phyloP scores from a whole-genome alignment of 2,329 filamentous ascomycete species.

The Mycocentrospora acerina region DNA sequence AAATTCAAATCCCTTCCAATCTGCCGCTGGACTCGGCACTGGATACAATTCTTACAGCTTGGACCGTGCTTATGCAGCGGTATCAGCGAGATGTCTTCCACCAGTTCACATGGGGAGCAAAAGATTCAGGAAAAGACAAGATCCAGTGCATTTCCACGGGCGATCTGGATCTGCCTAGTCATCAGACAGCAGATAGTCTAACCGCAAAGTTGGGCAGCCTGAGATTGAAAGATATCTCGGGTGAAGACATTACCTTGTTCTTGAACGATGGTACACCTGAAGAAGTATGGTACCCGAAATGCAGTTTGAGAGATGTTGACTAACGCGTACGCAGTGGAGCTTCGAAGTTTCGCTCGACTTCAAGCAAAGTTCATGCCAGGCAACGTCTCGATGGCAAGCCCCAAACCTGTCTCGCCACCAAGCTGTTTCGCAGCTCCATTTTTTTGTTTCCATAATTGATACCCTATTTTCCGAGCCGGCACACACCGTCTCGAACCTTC shows the following conservation, averaged over 20 bases:
- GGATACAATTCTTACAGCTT: constrained; percentile 31
- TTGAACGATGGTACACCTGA: constrained; percentile 33
- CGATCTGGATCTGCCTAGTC: constrained; percentile 18
- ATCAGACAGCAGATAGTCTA: constrained; percentile 16
- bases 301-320: not conserved
- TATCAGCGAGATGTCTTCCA: constrained; percentile 37
- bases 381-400: constrained; percentile 47
- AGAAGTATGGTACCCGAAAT: constrained; percentile 20
- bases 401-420: constrained; percentile 48
- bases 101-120: constrained; percentile 30
- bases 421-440: constrained; percentile 46
- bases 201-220: constrained; percentile 13
- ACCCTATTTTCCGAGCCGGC: constrained; percentile 37
- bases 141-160: constrained; percentile 19
- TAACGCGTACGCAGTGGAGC: constrained; percentile 26
- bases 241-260: constrained; percentile 15
- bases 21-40: constrained; percentile 13
- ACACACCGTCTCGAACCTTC: constrained; percentile 15
- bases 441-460: constrained; percentile 40
- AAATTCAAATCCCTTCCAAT: constrained; percentile 12
- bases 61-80: constrained; percentile 32
- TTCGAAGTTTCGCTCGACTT: constrained; percentile 30
- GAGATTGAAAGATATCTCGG: constrained; percentile 13
- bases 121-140: constrained; percentile 8
- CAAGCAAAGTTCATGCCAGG: constrained; percentile 28